Evolutionary conservation across 1,284 basidiomycete species (phyloP), one percentile per base, ranked within the genome.

Genomic region (Takashimella tepidaria): DNA sequence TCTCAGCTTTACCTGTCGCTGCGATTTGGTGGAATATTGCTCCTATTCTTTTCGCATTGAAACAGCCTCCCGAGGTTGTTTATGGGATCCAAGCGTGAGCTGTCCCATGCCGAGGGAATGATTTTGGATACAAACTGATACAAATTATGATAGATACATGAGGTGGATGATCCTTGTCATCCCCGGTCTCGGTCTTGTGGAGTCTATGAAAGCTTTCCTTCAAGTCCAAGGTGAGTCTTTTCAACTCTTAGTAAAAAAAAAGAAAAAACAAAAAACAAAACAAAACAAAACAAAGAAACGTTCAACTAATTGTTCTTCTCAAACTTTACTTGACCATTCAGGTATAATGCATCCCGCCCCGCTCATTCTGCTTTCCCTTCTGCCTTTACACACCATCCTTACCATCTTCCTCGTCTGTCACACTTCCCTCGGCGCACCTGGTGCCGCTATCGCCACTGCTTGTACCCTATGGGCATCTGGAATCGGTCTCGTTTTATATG

Each of bases 11-110:
- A 11, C 60, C 62, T 8, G 49, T 66, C 44, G 57, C 56, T 20
- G 24, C 56, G 4, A 49, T 69, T 5, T 72, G 70, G 70, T 68
- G 62, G 64, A 60, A 60, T 49, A 62, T 65, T 23, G 55, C 37
- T 1, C 60, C 63, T 0, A 27, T 65, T 13, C 57, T 67, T 53
- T 49, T 57, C 4, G 51, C 49, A 5, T 54, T 67, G 40, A 59
- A 59, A 21, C 65, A 67, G 51, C 65, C 65, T 12, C 47, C 27
- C 20, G 56, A 55, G 5, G 43, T 67, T 22, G 59, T 62, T 3
- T 26, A 23, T 1, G 65, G 65, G 1, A 61, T 67, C 50, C 55
- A 60, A 45, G 20, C 20, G 53, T 65, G 50, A 23, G 49, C 58
- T 5, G 23, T 40, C 13, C 21, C 37, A n/a, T 37, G 37, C 23